Base-by-base conservation (phyloP, 78 protist genomes). In the Emiliania huxleyi region DNA sequence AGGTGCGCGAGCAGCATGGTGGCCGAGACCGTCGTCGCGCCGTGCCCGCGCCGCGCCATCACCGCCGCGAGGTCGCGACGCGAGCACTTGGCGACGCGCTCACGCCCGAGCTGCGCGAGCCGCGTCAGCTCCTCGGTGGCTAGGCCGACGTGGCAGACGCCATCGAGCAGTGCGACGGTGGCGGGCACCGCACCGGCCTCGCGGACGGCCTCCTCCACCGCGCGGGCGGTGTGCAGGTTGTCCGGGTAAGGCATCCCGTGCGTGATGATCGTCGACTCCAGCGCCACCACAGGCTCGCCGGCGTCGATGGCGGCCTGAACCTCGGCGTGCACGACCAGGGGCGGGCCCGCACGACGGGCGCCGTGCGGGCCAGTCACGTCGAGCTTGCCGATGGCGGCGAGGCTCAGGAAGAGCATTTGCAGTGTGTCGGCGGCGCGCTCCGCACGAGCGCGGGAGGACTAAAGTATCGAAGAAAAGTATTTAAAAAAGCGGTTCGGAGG, bases 161-260 rank as follows among this genome's bases (percentile, higher is more conserved):
- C 99, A 29, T 95, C 91, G 29, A 97, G 19, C 44, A 96, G 3
- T 46, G 95, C 89, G 35, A 99, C 96, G 2, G 99, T 99, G 12
- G 99, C 99, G 0, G 99, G 99, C 22, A 97, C 94, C 23, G 98
- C 99, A 21, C 99, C 99, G 33, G 91, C 0, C 0, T 22, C 43
- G 25, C 99, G 92, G 4, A 99, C 93, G 23, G 93, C 90, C 15
- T 52, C 87, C 91, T 98, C 99, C 3, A 98, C 98, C 11, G 2
- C 87, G 0, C 42, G 46, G 46, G 95, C 91, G 0, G 90, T 69
- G 22, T 95, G 93, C 37, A 95, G 40, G 90, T 98, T 98, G 25
- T 94, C 69, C 5, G 99, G 99, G 84, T 55, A 98, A 1, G 99
- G 99, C 98, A 97, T 93, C 33, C 99, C 99, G 73, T 98, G 99